Evolutionary conservation across 495 filamentous ascomycete genomes (phyloP).

Genomic region (Margaritispora aquatica): DNA sequence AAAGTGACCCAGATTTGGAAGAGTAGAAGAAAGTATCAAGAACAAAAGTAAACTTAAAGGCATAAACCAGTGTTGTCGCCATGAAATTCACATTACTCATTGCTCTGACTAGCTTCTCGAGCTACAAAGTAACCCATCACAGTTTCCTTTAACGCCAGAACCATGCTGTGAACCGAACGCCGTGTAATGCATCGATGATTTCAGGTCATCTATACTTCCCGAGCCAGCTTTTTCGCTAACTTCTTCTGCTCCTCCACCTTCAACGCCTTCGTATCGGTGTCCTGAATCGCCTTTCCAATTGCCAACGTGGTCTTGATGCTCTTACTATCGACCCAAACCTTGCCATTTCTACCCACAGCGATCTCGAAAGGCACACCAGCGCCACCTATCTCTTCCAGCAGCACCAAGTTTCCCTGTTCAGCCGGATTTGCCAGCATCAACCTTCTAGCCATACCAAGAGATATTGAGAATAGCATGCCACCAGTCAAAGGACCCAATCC

Average conservation of each 20-base stretch:
- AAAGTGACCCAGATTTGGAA: no score
- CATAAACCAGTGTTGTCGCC: no score
- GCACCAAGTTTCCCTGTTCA: slow-evolving; percentile 59
- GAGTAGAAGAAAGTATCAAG: no score
- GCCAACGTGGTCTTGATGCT: slow-evolving; percentile 60
- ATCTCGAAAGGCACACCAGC: slow-evolving; percentile 80
- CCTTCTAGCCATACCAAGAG: slow-evolving; percentile 71
- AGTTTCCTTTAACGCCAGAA: background rate
- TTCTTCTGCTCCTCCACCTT: slow-evolving; percentile 71
- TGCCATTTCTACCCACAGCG: slow-evolving; percentile 90
- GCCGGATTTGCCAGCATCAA: slow-evolving; percentile 60
- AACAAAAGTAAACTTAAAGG: no score
- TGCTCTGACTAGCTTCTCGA: no score
- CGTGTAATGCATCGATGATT: background rate
- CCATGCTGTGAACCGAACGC: background rate
- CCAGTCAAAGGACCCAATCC: slow-evolving; percentile 80
- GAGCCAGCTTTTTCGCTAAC: slow-evolving; percentile 57
- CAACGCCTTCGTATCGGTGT: slow-evolving; percentile 65
- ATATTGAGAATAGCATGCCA: slow-evolving; percentile 82
- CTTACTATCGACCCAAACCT: slow-evolving; percentile 80
- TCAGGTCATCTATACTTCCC: slow-evolving; percentile 4
- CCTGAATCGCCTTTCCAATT: slow-evolving; percentile 73
- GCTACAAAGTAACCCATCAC: no score
- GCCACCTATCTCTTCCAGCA: slow-evolving; percentile 79
- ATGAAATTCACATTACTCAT: no score